These are phyloP conservation scores for Dipodascopsis uninucleata DNA, from an alignment of 805 yeast species.

Conservation along the genomic window DNA sequence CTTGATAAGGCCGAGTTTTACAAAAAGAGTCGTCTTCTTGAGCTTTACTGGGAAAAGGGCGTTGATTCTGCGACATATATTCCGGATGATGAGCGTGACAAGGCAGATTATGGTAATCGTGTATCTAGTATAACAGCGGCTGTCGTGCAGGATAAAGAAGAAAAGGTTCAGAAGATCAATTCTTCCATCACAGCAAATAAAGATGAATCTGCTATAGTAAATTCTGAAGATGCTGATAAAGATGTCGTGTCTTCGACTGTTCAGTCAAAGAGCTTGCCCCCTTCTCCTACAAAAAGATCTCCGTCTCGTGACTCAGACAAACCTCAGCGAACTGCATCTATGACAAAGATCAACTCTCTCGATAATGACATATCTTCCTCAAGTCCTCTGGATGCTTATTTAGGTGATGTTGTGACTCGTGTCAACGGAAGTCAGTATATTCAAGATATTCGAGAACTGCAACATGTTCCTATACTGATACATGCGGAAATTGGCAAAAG, in stretches of 20 bases:
- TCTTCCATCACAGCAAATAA: slow-evolving; percentile 13
- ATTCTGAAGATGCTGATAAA: slow-evolving; percentile 2
- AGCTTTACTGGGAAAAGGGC: slow-evolving; percentile 89
- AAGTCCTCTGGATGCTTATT: slow-evolving; percentile 53
- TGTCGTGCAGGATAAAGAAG: slow-evolving; percentile 44
- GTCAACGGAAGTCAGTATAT: slow-evolving; percentile 49
- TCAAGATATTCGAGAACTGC: slow-evolving; percentile 77
- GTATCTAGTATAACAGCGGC: slow-evolving; percentile 67
- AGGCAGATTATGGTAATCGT: slow-evolving; percentile 70
- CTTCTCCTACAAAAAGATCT: slow-evolving; percentile 31
- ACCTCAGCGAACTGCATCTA: slow-evolving; percentile 32
- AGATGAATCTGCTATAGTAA: slow-evolving; percentile 9
- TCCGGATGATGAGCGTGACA: slow-evolving; percentile 84
- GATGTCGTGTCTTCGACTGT: neutral
- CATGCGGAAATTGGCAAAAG: slow-evolving; percentile 95
- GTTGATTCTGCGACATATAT: slow-evolving; percentile 85
- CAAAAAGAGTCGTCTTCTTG: slow-evolving; percentile 60
- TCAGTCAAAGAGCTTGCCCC: slow-evolving; percentile 35
- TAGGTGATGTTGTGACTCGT: slow-evolving; percentile 54
- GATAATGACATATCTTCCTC: slow-evolving; percentile 29
- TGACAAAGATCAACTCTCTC: slow-evolving; percentile 26
- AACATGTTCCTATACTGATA: slow-evolving; percentile 75
- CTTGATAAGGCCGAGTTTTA: slow-evolving; percentile 89
- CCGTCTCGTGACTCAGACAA: slow-evolving; percentile 15
- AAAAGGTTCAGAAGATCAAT: slow-evolving; percentile 29